Conservation (phyloP, 805 yeast species). For the Cyberlindnera nakhonratchasimensis region DNA sequence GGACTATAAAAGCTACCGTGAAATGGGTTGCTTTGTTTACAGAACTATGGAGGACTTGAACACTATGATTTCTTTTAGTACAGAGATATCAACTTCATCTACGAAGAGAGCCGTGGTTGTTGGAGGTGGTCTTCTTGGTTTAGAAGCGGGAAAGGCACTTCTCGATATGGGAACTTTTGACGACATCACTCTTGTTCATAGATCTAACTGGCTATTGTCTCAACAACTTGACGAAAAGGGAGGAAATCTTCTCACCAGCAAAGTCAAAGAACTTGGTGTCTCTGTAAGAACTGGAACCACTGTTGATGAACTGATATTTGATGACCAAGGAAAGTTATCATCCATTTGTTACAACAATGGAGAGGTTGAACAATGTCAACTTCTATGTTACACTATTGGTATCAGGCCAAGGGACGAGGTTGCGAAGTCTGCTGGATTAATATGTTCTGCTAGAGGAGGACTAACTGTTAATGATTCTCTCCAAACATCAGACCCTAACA, state of each 20-base stretch:
- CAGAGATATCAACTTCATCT: slow-evolving; percentile 6
- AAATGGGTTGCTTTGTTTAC: slow-evolving; percentile 34
- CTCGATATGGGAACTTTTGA: slow-evolving; percentile 31
- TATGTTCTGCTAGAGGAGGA: slow-evolving; percentile 30
- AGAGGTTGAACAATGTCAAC: slow-evolving; percentile 30
- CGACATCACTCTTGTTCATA: slow-evolving; percentile 32
- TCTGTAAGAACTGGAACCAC: slow-evolving; percentile 50
- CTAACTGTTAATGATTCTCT: slow-evolving; percentile 29
- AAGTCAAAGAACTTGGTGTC: slow-evolving; percentile 50
- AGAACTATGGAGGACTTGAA: slow-evolving; percentile 35
- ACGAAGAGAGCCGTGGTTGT: slow-evolving; percentile 30
- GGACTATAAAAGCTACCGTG: slow-evolving; percentile 19
- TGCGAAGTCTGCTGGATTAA: slow-evolving; percentile 26
- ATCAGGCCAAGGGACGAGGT: slow-evolving; percentile 35
- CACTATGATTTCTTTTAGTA: slow-evolving; percentile 27
- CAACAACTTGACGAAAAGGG: slow-evolving; percentile 37
- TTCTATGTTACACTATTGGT: slow-evolving; percentile 36
- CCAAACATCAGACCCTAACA: slow-evolving; percentile 28
- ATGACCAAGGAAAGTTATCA: slow-evolving; percentile 21
- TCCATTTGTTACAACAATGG: slow-evolving; percentile 31
- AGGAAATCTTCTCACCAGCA: slow-evolving; percentile 35
- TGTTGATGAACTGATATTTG: slow-evolving; percentile 43
- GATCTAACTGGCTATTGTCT: slow-evolving; percentile 33
- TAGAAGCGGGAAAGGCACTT: slow-evolving; percentile 38
- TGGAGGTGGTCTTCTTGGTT: slow-evolving; percentile 34